Evolutionary conservation across 2,329 filamentous ascomycete genomes (phyloP), one percentile per base, ranked within the genome.

Genomic region (Chaetomium sp.): DNA sequence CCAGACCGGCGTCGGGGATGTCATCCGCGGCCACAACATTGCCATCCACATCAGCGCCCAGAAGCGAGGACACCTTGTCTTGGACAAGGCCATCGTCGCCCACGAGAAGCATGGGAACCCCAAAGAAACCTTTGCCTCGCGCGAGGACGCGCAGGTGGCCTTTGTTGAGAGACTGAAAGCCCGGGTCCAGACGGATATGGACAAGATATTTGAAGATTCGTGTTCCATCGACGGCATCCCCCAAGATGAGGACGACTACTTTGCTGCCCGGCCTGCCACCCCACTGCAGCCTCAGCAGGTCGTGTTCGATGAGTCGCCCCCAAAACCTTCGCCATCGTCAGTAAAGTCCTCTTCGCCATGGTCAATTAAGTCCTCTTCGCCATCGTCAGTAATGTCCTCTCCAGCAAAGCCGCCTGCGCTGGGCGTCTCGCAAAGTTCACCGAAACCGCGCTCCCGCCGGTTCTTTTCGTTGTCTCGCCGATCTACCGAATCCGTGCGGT

Each of bases 21-120:
- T 82, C 6, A 75, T 85, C 27, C 77, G 79, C 57, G 78, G 80
- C 27, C 78, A 81, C 63, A 79, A 82, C 27, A 76, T 79, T 47
- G 77, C 79, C 5, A 75, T 84, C 58, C 81, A 78, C 25, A 74
- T 85, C 71, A 79, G 77, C 2, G 79, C 80, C 7, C 77, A 82
- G 68, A 85, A 85, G 70, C 79, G 83, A 51, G 83, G 83, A 0
- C 83, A 85, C 63, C 77, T 83, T 25, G 77, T 85, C 16, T 65
- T 83, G n/a, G 79, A 83, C 71, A 82, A 82, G 68, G 79, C 78
- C 5, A 73, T 84, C 9, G 75, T 80, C 13, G 77, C 80, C 8
- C 74, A 75, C 19, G 67, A 77, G 29, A 76, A 78, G 45, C 73
- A 72, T 19, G 69, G 70, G 9, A 73, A 70, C 25, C 71, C 69